phyloP scores from a whole-genome alignment of 352 stramenopile genomes.

The Paralagenidium karlingii region DNA sequence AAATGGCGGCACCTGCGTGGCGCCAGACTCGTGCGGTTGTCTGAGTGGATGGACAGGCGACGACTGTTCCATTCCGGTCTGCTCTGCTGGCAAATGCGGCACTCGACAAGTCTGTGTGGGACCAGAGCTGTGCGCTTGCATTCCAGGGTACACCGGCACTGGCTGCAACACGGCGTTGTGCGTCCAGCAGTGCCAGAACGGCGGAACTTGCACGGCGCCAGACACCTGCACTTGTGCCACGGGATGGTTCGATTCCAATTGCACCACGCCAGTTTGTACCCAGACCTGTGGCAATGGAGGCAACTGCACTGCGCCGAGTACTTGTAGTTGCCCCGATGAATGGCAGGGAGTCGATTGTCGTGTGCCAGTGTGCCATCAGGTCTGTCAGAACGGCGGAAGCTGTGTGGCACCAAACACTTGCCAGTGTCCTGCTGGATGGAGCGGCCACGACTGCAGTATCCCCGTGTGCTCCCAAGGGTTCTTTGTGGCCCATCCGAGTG shows the following conservation, averaged over 20 bases:
- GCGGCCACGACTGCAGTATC: conserved; percentile 85
- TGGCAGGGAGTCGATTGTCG: conserved; percentile 90
- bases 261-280: conserved; percentile 90
- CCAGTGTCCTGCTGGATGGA: conserved; percentile 86
- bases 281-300: conserved; percentile 95
- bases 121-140: conserved; percentile 85
- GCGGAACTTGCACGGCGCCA: conserved; percentile 78
- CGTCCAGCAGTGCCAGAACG: conserved; percentile 83
- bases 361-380: conserved; percentile 81
- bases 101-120: conserved; percentile 82
- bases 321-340: conserved; percentile 79
- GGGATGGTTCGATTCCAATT: conserved; percentile 96
- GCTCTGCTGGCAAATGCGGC: conserved; percentile 21
- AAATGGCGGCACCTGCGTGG: conserved; percentile 86
- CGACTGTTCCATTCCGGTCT: conserved; percentile 81
- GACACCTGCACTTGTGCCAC: conserved; percentile 86
- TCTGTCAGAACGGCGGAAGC: conserved; percentile 79
- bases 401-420: conserved; percentile 93
- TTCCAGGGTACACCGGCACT: conserved; percentile 82
- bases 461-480: conserved; percentile 90
- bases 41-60: conserved; percentile 78
- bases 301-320: conserved; percentile 89
- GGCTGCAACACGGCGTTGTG: conserved; percentile 77
- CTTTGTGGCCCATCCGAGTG: conserved; percentile 79
- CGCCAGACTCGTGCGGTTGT: conserved; percentile 82